Evolutionary conservation across 768 basidiomycete species (phyloP), one percentile per base, ranked within the genome.

Genomic region (Clathrus columnatus): DNA sequence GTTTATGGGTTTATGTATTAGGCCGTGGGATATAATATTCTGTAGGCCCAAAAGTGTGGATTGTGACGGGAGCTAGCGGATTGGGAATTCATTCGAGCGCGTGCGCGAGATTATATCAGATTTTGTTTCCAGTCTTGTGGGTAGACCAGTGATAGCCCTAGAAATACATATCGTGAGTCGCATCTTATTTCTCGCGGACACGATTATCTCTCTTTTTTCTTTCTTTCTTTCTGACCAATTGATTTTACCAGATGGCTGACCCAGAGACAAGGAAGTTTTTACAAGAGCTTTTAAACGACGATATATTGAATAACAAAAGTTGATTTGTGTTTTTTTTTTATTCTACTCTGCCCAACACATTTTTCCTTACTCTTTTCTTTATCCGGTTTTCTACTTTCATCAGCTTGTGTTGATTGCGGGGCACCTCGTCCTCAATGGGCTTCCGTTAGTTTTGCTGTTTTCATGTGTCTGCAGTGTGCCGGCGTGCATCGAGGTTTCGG

Each of bases 401-500:
- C 27, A 71, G 70, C 73, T 43, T 96, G 92, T 67, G 76, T 79
- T 14, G 92, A 95, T 66, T 96, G 92, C 63, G 69, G 72, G 8
- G 91, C 87, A 58, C 92, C 88, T n/a, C 89, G 91, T 64, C 93
- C 93, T 0, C 93, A 95, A 66, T 97, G 93, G 93, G 90, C 91
- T n/a, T 84, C 83, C 23, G 69, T 90, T 60, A 87, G 84, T 68
- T 87, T 89, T 65, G 88, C 90, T 32, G 76, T 91, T 55, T 94
- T 95, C 66, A 79, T 97, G 54, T 99, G 95, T 69, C 75, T 99
- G 21, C 91, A 91, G 70, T 89, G 88, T 66, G 85, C 85, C 26
- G 87, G 87, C 30, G 72, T 80, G 41, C 93, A 94, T 70, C 74
- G 90, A 72, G 85, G 90, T 2, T 91, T 96, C 65, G 95, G 95